Evolutionary conservation across 2,329 filamentous ascomycete genomes (phyloP).

Genomic region (Zalaria obscura): DNA sequence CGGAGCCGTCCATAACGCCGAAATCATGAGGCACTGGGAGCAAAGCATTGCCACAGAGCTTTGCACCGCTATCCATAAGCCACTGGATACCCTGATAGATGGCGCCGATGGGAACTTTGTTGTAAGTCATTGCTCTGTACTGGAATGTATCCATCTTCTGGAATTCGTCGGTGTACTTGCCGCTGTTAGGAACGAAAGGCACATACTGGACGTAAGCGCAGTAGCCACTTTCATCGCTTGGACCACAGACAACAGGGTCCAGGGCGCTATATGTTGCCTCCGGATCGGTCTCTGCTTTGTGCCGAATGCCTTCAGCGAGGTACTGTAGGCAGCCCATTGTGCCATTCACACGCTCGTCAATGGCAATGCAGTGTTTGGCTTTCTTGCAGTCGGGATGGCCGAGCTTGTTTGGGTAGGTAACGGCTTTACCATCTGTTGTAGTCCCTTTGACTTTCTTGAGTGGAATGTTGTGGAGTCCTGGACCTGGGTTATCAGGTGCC

Average conservation of each 20-base stretch:
- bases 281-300: neutral
- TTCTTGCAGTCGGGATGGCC: neutral
- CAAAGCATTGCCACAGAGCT: neutral
- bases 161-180: neutral
- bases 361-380: neutral
- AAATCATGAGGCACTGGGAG: neutral
- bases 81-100: neutral
- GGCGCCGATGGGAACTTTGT: neutral
- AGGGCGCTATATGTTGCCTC: neutral
- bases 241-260: neutral
- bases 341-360: neutral
- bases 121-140: neutral
- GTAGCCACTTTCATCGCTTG: neutral
- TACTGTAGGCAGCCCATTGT: neutral
- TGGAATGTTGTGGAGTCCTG: neutral
- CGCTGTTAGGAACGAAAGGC: neutral
- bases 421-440: neutral
- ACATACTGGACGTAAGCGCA: neutral
- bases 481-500: neutral
- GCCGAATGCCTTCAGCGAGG: neutral
- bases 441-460: neutral
- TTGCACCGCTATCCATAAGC: neutral
- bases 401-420: conserved; percentile 1
- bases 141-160: neutral
- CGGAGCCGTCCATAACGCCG: neutral